Percentiles rank a stretch among this genome's conserved stretches.
These are phyloP conservation scores for Monosporascus sp. DNA, from an alignment of 2,329 filamentous ascomycete species.

Conservation along the genomic window DNA sequence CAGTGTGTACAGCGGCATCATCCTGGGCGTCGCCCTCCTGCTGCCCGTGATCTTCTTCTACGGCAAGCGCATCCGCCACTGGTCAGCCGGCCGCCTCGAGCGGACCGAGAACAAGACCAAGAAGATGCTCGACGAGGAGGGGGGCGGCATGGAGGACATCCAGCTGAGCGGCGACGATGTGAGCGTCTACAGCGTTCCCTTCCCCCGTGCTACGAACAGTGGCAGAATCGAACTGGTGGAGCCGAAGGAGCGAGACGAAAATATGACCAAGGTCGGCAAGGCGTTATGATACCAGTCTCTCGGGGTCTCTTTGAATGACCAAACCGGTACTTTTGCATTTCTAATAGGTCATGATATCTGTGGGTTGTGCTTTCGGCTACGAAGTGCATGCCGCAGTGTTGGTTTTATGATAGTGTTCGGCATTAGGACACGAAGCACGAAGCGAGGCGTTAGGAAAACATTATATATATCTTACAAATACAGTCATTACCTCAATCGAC, in stretches of 20 bases:
- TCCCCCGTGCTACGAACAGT: neutral
- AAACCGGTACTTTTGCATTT: too few relatives aligned
- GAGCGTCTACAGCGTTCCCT: neutral
- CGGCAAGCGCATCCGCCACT: slow-evolving; percentile 7
- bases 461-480: too few relatives aligned
- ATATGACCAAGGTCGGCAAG: neutral
- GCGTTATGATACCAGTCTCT: neutral
- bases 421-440: too few relatives aligned
- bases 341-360: too few relatives aligned
- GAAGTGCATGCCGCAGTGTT: too few relatives aligned
- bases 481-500: too few relatives aligned
- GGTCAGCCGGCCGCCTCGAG: neutral
- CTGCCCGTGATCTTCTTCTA: slow-evolving; percentile 13
- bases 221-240: neutral
- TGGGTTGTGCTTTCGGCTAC: too few relatives aligned
- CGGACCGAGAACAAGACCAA: neutral
- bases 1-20: slow-evolving; percentile 9
- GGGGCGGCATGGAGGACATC: neutral
- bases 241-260: neutral
- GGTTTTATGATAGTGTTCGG: too few relatives aligned
- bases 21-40: slow-evolving; percentile 6
- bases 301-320: too few relatives aligned
- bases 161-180: neutral
- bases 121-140: neutral
- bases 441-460: too few relatives aligned